A percentile compares a stretch with the other conserved stretches of the same genome.
Evolutionary conservation across 1,284 basidiomycete species (phyloP).

Genomic region (Blastosporella zonata): DNA sequence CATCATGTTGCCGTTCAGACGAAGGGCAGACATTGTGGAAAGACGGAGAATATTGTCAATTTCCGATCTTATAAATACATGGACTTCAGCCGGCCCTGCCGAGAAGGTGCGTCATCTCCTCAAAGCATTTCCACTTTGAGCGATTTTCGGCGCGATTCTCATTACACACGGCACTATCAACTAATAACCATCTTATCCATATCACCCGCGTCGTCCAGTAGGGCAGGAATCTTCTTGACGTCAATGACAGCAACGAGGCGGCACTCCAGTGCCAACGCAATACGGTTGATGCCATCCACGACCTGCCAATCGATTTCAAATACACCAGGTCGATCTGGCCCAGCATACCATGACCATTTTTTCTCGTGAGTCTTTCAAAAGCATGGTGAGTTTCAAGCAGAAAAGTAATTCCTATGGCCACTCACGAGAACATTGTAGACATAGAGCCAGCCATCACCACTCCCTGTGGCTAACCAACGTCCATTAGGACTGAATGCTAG

Average conservation of each 20-base stretch:
- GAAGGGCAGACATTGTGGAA: conserved; percentile 15
- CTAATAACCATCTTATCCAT: not conserved
- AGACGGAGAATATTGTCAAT: not conserved
- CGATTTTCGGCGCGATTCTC: not conserved
- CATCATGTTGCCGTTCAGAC: conserved; percentile 5
- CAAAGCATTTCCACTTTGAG: not conserved
- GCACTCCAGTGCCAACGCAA: conserved; percentile 57
- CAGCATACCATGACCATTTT: conserved; percentile 58
- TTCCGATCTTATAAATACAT: not conserved
- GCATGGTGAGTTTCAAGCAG: conserved; percentile 6
- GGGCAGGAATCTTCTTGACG: conserved; percentile 40
- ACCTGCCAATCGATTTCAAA: conserved; percentile 68
- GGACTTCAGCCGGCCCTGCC: not conserved
- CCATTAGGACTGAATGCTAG: conserved; percentile 68
- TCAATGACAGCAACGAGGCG: conserved; percentile 55
- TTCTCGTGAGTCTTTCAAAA: conserved; percentile 38
- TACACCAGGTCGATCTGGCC: conserved; percentile 48
- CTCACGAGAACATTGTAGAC: conserved; percentile 52
- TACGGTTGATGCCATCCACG: conserved; percentile 43
- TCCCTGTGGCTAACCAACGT: conserved; percentile 54
- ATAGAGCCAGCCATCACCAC: conserved; percentile 59
- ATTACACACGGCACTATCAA: too few species aligned
- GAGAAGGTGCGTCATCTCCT: conserved; percentile 1
- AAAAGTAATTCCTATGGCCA: conserved; percentile 1
- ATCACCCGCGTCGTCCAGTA: conserved; percentile 18